Evolutionary conservation across 306 rosid species (phyloP).

Genomic region (Gastrolobium bilobum): DNA sequence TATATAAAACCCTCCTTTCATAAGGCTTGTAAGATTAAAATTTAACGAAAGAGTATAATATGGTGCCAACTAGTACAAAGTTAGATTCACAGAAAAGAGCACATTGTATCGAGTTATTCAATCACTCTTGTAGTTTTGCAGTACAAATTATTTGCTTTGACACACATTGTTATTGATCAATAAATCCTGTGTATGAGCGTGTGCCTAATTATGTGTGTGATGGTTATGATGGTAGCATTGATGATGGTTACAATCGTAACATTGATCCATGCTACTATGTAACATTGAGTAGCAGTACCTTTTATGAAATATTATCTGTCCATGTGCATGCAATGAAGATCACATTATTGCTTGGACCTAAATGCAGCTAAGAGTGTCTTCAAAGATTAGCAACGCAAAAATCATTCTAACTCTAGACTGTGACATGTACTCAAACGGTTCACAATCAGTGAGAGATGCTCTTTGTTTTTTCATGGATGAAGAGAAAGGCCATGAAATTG

Average conservation of each 20-base stretch:
- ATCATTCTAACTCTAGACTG: constrained; percentile 74
- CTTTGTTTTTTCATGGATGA: constrained; percentile 87
- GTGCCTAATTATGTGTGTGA: not conserved
- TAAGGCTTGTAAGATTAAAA: too few relatives aligned
- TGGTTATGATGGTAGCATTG: too few relatives aligned
- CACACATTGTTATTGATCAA: too few relatives aligned
- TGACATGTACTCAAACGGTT: constrained; percentile 76
- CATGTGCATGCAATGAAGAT: not conserved
- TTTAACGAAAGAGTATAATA: too few relatives aligned
- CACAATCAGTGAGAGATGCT: constrained; percentile 70
- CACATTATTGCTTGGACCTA: not conserved
- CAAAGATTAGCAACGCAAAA: constrained; percentile 74
- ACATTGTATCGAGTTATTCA: too few relatives aligned
- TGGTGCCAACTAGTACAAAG: too few relatives aligned
- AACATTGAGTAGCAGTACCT: not conserved
- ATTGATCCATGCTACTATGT: too few relatives aligned
- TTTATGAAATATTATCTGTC: not conserved
- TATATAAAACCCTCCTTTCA: not conserved
- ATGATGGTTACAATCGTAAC: too few relatives aligned
- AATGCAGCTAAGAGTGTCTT: constrained; percentile 78
- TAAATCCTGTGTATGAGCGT: too few relatives aligned
- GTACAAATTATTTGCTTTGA: too few relatives aligned
- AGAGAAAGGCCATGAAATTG: constrained; percentile 69
- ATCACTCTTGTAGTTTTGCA: too few relatives aligned
- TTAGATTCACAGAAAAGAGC: too few relatives aligned